Percentiles rank a stretch among this genome's conserved stretches.
Conservation (phyloP, 2,329 filamentous ascomycete species). For the Exophiala oligosperma region DNA sequence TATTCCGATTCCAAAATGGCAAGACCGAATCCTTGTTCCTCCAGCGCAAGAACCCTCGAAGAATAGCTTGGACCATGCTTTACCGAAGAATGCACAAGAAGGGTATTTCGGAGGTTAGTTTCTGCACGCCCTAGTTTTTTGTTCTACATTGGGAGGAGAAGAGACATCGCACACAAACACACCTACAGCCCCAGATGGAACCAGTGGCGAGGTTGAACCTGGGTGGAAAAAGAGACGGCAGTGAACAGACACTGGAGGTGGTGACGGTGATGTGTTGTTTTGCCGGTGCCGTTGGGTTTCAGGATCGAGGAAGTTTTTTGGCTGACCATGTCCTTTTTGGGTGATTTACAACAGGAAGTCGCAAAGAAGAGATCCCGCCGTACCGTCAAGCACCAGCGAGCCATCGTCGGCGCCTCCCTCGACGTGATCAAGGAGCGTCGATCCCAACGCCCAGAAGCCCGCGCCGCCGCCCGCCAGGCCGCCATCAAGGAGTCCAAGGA, state of each 20-base stretch:
- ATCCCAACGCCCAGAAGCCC: constrained; percentile 89
- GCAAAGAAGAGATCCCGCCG: constrained; percentile 99
- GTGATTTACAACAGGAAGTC: constrained; percentile 70
- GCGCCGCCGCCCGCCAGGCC: constrained; percentile 80
- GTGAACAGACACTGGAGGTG: too few species aligned
- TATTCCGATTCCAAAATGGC: constrained; percentile 99
- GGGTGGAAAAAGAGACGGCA: too few species aligned
- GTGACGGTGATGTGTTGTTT: too few species aligned
- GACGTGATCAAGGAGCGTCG: constrained; percentile 99
- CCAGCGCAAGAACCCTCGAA: constrained; percentile 99
- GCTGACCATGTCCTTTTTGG: background rate
- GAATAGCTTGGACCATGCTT: constrained; percentile 97
- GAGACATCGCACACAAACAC: too few species aligned
- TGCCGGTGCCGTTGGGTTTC: background rate
- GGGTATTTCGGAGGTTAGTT: constrained; percentile 99
- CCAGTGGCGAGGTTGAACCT: too few species aligned
- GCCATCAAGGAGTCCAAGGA: constrained; percentile 99
- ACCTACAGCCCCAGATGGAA: too few species aligned
- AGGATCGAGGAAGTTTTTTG: background rate
- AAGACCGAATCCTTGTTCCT: constrained; percentile 99
- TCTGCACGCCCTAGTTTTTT: background rate
- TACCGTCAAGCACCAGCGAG: constrained; percentile 97
- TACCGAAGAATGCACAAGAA: constrained; percentile 99
- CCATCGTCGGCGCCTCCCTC: constrained; percentile 97
- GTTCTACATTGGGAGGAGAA: background rate